Conservation (phyloP, 2,329 filamentous ascomycete genomes). For the Daldinia sp. region DNA sequence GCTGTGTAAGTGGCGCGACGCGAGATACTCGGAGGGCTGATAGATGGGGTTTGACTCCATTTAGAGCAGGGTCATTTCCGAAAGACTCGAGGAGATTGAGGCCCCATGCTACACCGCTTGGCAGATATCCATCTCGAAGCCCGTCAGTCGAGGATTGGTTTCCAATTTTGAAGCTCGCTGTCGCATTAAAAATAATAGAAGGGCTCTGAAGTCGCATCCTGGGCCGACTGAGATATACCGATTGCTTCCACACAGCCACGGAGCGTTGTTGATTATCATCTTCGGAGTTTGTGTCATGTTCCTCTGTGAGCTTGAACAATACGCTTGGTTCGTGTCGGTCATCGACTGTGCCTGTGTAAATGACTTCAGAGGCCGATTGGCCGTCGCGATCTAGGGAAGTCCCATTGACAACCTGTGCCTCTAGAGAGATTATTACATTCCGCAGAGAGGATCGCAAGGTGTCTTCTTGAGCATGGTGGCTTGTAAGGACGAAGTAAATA, state of each 20-base stretch:
- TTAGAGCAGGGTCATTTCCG: constrained; percentile 71
- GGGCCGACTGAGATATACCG: constrained; percentile 69
- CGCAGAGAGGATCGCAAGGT: constrained; percentile 69
- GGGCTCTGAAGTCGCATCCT: constrained; percentile 75
- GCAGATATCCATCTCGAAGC: constrained; percentile 72
- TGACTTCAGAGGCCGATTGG: constrained; percentile 66
- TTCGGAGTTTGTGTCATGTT: constrained; percentile 44
- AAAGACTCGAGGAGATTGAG: constrained; percentile 84
- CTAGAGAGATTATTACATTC: constrained; percentile 74
- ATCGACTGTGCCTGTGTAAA: constrained; percentile 68
- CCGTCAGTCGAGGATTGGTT: constrained; percentile 58
- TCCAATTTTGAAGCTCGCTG: constrained; percentile 69
- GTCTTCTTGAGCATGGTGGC: constrained; percentile 69
- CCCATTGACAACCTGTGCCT: constrained; percentile 73
- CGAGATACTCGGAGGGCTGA: constrained; percentile 81
- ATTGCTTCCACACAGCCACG: constrained; percentile 71
- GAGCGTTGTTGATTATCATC: constrained; percentile 53
- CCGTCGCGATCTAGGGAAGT: constrained; percentile 61
- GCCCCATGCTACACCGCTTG: constrained; percentile 75
- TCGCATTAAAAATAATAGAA: constrained; percentile 73
- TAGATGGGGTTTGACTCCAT: constrained; percentile 72
- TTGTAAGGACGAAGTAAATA: constrained; percentile 76
- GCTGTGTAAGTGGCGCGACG: constrained; percentile 75
- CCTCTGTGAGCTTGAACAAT: constrained; percentile 58
- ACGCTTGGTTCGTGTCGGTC: constrained; percentile 64